Evolutionary conservation across 257 asterid species (phyloP).

Genomic region (Solanum rostratum): DNA sequence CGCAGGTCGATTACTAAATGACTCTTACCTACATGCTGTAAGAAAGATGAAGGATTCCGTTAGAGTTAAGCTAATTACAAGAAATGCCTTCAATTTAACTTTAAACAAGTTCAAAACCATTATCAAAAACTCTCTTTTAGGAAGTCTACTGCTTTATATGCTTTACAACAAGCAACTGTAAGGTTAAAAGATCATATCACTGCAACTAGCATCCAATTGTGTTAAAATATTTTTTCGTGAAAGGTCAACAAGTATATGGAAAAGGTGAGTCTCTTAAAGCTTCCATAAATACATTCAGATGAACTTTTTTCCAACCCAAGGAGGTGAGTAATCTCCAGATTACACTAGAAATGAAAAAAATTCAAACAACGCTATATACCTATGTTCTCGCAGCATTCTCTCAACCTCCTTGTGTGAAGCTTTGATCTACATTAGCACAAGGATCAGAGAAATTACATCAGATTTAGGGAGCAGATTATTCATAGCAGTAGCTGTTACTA

Average conservation of each 20-base stretch:
- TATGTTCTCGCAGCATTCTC: slow-evolving; percentile 69
- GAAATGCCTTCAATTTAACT: background rate
- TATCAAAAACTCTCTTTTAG: background rate
- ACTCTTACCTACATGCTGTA: background rate
- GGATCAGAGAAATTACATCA: slow-evolving; percentile 20
- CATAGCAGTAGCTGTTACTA: background rate
- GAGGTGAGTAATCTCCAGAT: background rate
- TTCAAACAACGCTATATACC: slow-evolving; percentile 19
- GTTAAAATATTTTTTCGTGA: background rate
- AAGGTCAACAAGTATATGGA: background rate
- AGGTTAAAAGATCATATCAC: background rate
- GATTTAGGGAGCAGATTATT: background rate
- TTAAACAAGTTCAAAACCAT: background rate
- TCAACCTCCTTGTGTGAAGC: slow-evolving; percentile 86
- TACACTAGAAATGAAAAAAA: background rate
- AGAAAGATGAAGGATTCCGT: background rate
- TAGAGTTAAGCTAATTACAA: background rate
- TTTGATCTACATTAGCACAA: slow-evolving; percentile 60
- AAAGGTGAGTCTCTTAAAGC: background rate
- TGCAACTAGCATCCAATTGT: background rate
- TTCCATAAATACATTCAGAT: background rate
- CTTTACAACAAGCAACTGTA: background rate
- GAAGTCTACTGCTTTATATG: background rate
- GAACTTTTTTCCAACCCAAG: background rate
- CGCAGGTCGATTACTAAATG: background rate